Evolutionary conservation across 2,329 filamentous ascomycete genomes (phyloP).

Genomic region (Alternaria angustiovoidea): DNA sequence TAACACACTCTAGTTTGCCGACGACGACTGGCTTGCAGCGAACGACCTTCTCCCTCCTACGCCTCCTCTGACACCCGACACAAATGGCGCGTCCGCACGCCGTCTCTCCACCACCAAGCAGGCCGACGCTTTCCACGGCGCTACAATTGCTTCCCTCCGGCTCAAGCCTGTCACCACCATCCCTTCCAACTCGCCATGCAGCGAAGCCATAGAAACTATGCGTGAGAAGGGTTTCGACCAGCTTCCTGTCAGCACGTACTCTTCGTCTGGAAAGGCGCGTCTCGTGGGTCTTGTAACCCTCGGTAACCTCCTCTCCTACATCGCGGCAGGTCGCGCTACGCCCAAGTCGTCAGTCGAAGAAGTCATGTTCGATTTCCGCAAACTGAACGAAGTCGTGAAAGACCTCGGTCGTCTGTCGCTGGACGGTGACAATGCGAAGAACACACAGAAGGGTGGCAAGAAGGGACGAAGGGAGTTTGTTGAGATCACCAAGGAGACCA

Average conservation of each 20-base stretch:
- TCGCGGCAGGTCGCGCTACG: slow-evolving; percentile 81
- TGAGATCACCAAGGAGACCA: slow-evolving; percentile 91
- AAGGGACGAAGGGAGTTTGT: slow-evolving; percentile 72
- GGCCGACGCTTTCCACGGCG: slow-evolving; percentile 75
- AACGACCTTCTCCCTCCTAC: slow-evolving; percentile 84
- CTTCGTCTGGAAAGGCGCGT: slow-evolving; percentile 68
- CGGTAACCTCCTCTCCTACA: slow-evolving; percentile 90
- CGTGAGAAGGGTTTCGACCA: slow-evolving; percentile 98
- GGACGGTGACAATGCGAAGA: slow-evolving; percentile 23
- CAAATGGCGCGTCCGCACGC: slow-evolving; percentile 41
- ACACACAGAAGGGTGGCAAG: slow-evolving; percentile 28
- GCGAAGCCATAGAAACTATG: slow-evolving; percentile 96
- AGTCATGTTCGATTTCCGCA: slow-evolving; percentile 97
- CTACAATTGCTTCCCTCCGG: slow-evolving; percentile 82
- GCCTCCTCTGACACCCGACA: slow-evolving; percentile 49
- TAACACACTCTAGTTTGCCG: slow-evolving; percentile 71
- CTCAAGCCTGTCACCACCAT: slow-evolving; percentile 95
- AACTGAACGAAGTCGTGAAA: slow-evolving; percentile 88
- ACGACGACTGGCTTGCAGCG: slow-evolving; percentile 98
- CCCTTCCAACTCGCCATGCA: slow-evolving; percentile 72
- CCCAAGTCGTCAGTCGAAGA: slow-evolving; percentile 77
- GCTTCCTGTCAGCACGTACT: slow-evolving; percentile 76
- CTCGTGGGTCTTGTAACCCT: slow-evolving; percentile 94
- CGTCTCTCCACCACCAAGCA: slow-evolving; percentile 51
- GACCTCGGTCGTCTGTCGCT: slow-evolving; percentile 62